Evolutionary conservation across 257 asterid genomes (phyloP).

Genomic region (Buddleja alternifolia): DNA sequence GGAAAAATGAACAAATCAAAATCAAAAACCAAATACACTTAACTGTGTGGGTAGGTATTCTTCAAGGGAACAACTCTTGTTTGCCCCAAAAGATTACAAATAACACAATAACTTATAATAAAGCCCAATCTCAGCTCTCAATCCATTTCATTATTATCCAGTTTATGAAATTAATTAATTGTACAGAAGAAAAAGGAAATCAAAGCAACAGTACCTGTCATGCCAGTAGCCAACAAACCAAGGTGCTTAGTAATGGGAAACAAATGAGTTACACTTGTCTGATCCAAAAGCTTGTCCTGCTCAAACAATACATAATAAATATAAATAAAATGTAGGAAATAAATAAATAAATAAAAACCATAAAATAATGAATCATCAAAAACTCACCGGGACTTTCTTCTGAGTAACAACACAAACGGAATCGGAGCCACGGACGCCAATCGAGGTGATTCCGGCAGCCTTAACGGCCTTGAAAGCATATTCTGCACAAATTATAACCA

Average conservation of each 20-base stretch:
- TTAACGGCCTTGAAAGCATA: conserved; percentile 89
- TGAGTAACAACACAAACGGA: conserved; percentile 99
- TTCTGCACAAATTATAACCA: conserved; percentile 39
- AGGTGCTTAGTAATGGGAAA: conserved; percentile 81
- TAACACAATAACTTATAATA: not conserved
- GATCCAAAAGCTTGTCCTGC: conserved; percentile 98
- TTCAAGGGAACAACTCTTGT: not conserved
- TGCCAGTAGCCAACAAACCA: conserved; percentile 92
- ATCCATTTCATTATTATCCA: not conserved
- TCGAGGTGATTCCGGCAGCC: conserved; percentile 92
- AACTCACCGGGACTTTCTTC: conserved; percentile 96
- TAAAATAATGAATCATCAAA: not conserved
- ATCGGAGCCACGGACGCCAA: conserved; percentile 93
- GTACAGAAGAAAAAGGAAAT: not conserved
- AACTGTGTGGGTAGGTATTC: not conserved
- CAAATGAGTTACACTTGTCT: conserved; percentile 91
- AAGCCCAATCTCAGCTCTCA: not conserved
- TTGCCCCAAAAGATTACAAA: not conserved
- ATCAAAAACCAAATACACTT: conserved; percentile 4
- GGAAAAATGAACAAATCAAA: conserved; percentile 5
- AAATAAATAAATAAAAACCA: not conserved
- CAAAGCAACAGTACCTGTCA: conserved; percentile 63
- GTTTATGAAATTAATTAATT: not conserved
- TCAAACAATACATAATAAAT: conserved; percentile 27
- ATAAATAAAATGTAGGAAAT: conserved; percentile 11